These are phyloP conservation scores for Cryphonectria japonica DNA, from an alignment of 2,329 filamentous ascomycete species.

Conservation along the genomic window DNA sequence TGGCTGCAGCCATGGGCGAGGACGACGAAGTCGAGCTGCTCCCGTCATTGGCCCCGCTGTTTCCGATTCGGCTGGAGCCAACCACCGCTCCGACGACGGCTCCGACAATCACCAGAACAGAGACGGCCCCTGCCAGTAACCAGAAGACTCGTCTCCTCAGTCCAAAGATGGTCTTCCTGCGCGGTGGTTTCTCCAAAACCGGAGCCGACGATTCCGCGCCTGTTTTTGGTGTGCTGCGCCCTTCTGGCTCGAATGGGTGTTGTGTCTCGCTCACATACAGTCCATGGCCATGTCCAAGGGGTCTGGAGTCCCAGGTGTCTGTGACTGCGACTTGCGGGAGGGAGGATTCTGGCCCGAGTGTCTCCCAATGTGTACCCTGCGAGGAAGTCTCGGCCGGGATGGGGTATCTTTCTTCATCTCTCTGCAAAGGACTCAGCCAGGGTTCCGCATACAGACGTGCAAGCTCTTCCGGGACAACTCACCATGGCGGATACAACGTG, in stretches of 20 bases:
- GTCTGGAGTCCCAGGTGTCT: background rate
- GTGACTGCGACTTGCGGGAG: background rate
- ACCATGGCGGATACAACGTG: background rate
- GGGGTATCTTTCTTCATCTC: conserved; percentile 18
- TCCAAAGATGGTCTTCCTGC: conserved; percentile 8
- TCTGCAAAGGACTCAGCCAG: background rate
- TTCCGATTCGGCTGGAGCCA: background rate
- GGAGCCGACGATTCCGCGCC: background rate
- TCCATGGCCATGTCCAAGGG: background rate
- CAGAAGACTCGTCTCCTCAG: conserved; percentile 17
- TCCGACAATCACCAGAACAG: background rate
- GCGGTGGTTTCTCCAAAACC: background rate
- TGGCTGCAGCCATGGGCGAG: background rate
- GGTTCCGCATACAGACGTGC: background rate
- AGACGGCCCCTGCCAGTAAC: background rate
- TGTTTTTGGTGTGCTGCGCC: background rate
- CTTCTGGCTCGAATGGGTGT: background rate
- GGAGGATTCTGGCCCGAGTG: background rate
- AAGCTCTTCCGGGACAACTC: background rate
- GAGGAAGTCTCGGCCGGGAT: conserved; percentile 1
- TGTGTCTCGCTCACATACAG: background rate
- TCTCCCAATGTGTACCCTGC: background rate
- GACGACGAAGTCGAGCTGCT: background rate
- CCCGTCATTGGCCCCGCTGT: background rate
- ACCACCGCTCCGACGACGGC: conserved; percentile 16